Percentiles rank a stretch among this genome's conserved stretches.
These are phyloP conservation scores for Closterium sp. DNA, from an alignment of 139 green algal genomes.

Conservation along the genomic window DNA sequence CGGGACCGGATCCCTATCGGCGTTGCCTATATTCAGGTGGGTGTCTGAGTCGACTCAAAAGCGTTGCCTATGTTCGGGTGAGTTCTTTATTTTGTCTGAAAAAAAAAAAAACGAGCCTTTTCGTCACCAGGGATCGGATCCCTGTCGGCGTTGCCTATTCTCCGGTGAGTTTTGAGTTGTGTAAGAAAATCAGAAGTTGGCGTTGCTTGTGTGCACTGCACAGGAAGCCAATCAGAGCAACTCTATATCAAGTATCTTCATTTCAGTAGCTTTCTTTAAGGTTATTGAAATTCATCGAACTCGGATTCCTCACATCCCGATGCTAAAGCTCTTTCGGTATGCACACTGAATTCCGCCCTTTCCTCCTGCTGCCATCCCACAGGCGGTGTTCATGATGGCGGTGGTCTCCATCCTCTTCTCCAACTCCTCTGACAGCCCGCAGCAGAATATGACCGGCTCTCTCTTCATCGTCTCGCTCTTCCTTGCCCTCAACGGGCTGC, in stretches of 20 bases:
- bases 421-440: conserved; percentile 34
- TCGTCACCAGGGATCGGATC: conserved; percentile 44
- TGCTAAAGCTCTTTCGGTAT: too few relatives aligned
- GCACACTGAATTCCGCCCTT: too few relatives aligned
- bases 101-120: conserved; percentile 45
- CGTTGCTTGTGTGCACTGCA: too few relatives aligned
- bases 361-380: too few relatives aligned
- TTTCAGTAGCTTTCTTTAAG: not conserved
- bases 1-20: conserved; percentile 1
- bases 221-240: too few relatives aligned
- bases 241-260: too few relatives aligned
- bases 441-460: conserved; percentile 46
- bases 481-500: conserved; percentile 44
- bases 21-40: conserved; percentile 25
- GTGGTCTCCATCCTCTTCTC: conserved; percentile 51
- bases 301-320: too few relatives aligned
- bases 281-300: not conserved
- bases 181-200: too few relatives aligned
- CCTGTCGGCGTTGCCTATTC: conserved; percentile 50
- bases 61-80: too few relatives aligned
- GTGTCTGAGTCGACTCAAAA: not conserved
- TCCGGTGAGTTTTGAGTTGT: too few relatives aligned
- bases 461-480: conserved; percentile 53
- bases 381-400: conserved; percentile 37
- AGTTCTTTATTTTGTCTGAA: conserved; percentile 40